These are phyloP conservation scores for Citrus cavaleriei DNA, from an alignment of 345 rosid species.

Conservation along the genomic window DNA sequence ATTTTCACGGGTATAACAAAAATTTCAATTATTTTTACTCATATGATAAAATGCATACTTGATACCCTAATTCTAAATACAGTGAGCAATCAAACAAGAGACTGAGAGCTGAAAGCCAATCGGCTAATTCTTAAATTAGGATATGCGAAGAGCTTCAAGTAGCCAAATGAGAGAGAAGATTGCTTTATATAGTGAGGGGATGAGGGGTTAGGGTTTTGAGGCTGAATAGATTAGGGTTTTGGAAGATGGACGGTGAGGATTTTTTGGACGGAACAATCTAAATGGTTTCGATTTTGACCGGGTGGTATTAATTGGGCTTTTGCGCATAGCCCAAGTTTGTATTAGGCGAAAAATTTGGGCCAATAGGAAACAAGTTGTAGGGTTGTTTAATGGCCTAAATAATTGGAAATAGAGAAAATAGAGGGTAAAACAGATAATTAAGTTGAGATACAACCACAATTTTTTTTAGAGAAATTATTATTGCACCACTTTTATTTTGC, in stretches of 20 bases:
- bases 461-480: too few relatives aligned
- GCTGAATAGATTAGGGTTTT: not conserved
- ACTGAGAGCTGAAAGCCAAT: not conserved
- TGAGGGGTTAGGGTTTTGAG: not conserved
- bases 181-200: not conserved
- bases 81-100: not conserved
- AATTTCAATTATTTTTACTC: too few relatives aligned
- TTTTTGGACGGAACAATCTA: not conserved
- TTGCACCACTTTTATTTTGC: too few relatives aligned
- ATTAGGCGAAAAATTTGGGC: not conserved
- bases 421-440: too few relatives aligned
- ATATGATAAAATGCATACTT: too few relatives aligned
- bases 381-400: too few relatives aligned
- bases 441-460: too few relatives aligned
- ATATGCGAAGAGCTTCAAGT: too few relatives aligned
- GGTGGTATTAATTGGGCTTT: not conserved
- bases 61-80: not conserved
- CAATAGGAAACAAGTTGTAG: too few relatives aligned
- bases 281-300: not conserved
- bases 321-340: too few relatives aligned
- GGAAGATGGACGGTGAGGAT: slow-evolving; percentile 3
- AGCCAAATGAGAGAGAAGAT: not conserved
- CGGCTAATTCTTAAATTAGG: not conserved
- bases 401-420: too few relatives aligned
- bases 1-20: too few relatives aligned